Evolutionary conservation across 352 stramenopile genomes (phyloP).

Genomic region (Globisporangium solare): DNA sequence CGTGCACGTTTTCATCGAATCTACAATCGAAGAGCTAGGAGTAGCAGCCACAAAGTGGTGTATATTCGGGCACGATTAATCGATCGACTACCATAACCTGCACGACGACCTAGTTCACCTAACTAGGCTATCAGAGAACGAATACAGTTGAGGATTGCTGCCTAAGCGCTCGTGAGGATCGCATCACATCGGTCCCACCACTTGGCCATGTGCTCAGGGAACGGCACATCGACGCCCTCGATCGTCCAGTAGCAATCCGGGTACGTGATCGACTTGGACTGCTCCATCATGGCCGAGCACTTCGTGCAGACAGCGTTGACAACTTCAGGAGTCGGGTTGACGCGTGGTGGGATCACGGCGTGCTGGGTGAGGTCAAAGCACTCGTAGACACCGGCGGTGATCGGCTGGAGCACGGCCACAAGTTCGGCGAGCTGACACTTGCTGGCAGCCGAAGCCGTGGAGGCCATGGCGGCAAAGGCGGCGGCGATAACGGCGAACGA

Average conservation of each 20-base stretch:
- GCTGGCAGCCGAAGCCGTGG: neutral
- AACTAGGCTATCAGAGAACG: neutral
- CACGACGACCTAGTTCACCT: neutral
- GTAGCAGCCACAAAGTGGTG: too few relatives aligned
- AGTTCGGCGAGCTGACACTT: neutral
- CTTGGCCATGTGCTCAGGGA: conserved; percentile 1
- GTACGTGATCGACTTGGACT: conserved; percentile 10
- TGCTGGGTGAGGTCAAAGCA: conserved; percentile 1
- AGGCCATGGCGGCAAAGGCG: neutral
- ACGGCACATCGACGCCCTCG: conserved; percentile 3
- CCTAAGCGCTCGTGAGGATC: neutral
- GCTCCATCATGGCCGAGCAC: conserved; percentile 4
- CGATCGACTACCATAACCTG: neutral
- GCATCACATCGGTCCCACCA: neutral
- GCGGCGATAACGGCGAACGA: neutral
- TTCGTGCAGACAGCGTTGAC: conserved; percentile 5
- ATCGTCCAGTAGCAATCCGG: conserved; percentile 8
- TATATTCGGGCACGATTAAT: too few relatives aligned
- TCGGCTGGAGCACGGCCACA: neutral
- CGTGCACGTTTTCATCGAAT: neutral
- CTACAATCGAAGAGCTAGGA: neutral
- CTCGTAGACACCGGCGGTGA: neutral
- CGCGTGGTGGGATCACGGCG: conserved; percentile 2
- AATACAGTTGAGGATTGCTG: too few relatives aligned
- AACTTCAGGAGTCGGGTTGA: conserved; percentile 1